Evolutionary conservation across 1,284 basidiomycete species (phyloP).

Genomic region (Farysia itapuensis): DNA sequence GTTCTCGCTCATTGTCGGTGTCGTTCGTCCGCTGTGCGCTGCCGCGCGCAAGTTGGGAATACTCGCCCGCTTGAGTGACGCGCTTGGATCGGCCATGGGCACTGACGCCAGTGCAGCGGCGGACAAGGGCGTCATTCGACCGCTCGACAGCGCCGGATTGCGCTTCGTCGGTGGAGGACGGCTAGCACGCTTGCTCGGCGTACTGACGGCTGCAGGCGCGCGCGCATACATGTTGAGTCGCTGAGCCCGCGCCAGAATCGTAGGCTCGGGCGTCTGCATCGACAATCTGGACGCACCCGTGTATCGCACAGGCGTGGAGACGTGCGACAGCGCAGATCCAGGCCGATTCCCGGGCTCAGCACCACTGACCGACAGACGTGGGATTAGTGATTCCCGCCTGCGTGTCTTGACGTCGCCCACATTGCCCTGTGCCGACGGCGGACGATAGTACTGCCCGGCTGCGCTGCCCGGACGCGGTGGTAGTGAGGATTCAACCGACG

Average conservation of each 20-base stretch:
- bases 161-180: slow-evolving; percentile 40
- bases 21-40: slow-evolving; percentile 30
- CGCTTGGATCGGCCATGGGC: slow-evolving; percentile 34
- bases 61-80: slow-evolving; percentile 31
- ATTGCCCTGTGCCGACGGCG: slow-evolving; percentile 32
- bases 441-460: slow-evolving; percentile 44
- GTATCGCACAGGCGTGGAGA: slow-evolving; percentile 25
- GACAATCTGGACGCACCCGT: slow-evolving; percentile 31
- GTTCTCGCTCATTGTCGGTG: slow-evolving; percentile 41
- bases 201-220: slow-evolving; percentile 19
- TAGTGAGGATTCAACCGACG: slow-evolving; percentile 21
- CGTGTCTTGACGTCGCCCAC: slow-evolving; percentile 23
- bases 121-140: slow-evolving; percentile 45
- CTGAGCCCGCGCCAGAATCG: slow-evolving; percentile 45
- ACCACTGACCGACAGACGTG: slow-evolving; percentile 25
- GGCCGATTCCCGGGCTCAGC: slow-evolving; percentile 23
- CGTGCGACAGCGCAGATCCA: slow-evolving; percentile 45
- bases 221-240: slow-evolving; percentile 45
- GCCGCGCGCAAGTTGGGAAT: slow-evolving; percentile 39
- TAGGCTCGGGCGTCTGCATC: slow-evolving; percentile 56
- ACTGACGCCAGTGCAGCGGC: slow-evolving; percentile 50
- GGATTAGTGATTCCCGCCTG: slow-evolving; percentile 42
- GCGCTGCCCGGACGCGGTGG: slow-evolving; percentile 22
- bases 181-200: slow-evolving; percentile 37
- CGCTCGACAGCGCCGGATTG: slow-evolving; percentile 15